Evolutionary conservation across 2,329 filamentous ascomycete genomes (phyloP), one percentile per base, ranked within the genome.

Genomic region (Trichoderma simmonsii): DNA sequence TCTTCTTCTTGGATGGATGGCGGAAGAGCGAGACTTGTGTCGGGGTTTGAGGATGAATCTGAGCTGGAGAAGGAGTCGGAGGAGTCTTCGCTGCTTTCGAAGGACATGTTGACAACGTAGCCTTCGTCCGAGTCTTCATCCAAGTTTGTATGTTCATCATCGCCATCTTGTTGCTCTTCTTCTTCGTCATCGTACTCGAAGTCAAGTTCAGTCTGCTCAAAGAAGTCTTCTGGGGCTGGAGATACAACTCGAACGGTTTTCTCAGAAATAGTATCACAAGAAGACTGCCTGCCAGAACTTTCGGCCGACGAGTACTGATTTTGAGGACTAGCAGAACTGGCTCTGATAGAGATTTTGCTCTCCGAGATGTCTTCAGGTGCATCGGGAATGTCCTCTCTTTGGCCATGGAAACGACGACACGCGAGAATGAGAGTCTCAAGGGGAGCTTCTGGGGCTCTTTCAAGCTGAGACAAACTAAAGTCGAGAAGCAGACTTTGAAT

Each of bases 371-470:
- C 67, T 39, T 24, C 15, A 9, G 24, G 28, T 7, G 21, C 5
- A 43, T 57, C 1, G 3, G 73, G 3, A 12, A 34, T 32, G 0
- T 63, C 39, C 1, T 70, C 54, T 60, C 78, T 74, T n/a, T 60
- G 67, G 5, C 80, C 81, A 24, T 81, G 76, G 48, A 79, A 83
- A 2, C 81, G 75, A 18, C 81, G 78, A 24, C 81, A 83, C 0
- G 82, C 76, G 1, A 83, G 73, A 1, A 82, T 75, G 0, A 83
- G 71, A 3, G 75, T 78, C 5, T 75, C 72, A 59, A 83, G 70
- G 0, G 77, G 77, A 1, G 80, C 73, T 0, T 73, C 72, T 1
- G 34, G 60, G 0, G 71, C 68, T 2, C 79, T 75, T 18, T 61
- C 68, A 1, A 78, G 71, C 39, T 81, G 79, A 12, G 72, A 68